phyloP scores from a whole-genome alignment of 805 yeast species.

The Barnettozyma californica region DNA sequence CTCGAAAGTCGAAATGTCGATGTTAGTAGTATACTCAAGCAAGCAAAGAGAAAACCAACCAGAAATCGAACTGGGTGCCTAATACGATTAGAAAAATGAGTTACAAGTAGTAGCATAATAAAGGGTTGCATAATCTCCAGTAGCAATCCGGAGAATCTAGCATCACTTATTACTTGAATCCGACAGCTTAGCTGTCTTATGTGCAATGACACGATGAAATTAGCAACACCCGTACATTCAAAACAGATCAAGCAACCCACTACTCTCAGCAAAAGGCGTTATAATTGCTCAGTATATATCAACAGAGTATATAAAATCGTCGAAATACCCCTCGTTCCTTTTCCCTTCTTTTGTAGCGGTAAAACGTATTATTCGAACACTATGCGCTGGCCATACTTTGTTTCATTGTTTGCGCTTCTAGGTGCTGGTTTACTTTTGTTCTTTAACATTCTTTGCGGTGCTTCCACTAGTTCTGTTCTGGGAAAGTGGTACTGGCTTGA shows the following conservation, averaged over 20 bases:
- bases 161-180: too few species aligned
- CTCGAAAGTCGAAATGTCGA: background rate
- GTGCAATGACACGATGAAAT: too few species aligned
- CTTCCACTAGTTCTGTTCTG: slow-evolving; percentile 45
- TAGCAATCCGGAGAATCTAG: too few species aligned
- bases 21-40: background rate
- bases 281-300: background rate
- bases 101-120: too few species aligned
- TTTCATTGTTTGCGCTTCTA: slow-evolving; percentile 32
- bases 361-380: background rate
- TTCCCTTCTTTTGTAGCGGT: too few species aligned
- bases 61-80: too few species aligned
- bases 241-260: background rate
- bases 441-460: slow-evolving; percentile 65
- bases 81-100: too few species aligned
- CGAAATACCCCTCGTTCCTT: background rate
- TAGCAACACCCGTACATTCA: background rate
- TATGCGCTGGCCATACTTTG: slow-evolving; percentile 27
- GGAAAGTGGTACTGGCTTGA: slow-evolving; percentile 72
- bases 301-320: background rate
- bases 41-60: background rate
- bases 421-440: slow-evolving; percentile 51
- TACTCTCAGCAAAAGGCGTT: background rate
- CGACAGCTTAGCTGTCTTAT: too few species aligned
- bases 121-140: too few species aligned